These are phyloP conservation scores for Thecamonas trahens DNA, from an alignment of 78 protist species.

Conservation along the genomic window DNA sequence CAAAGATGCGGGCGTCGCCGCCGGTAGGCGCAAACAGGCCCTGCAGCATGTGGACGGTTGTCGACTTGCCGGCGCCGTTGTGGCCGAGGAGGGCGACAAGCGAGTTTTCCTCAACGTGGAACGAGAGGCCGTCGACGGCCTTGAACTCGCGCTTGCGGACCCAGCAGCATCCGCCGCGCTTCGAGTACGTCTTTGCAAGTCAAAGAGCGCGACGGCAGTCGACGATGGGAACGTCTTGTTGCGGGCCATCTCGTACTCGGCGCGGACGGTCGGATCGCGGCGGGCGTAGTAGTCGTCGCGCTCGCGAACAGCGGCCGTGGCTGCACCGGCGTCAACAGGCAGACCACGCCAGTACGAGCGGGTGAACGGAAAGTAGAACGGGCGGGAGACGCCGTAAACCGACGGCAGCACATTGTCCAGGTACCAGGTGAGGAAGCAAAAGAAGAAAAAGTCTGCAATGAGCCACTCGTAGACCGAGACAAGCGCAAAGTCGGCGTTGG, in stretches of 20 bases:
- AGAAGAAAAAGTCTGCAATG: conserved; percentile 32
- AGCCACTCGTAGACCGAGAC: conserved; percentile 17
- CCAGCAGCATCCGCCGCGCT: no score
- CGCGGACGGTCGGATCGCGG: no score
- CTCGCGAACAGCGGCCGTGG: no score
- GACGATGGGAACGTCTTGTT: neutral
- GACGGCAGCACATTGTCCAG: conserved; percentile 45
- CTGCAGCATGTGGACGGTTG: conserved; percentile 52
- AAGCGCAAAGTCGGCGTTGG: conserved; percentile 19
- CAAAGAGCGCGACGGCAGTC: no score
- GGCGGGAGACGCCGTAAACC: no score
- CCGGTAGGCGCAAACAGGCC: conserved; percentile 42
- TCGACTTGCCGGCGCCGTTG: conserved; percentile 84
- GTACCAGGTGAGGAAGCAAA: conserved; percentile 28
- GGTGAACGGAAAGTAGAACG: neutral
- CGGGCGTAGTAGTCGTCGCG: no score
- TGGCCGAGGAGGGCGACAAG: conserved; percentile 59
- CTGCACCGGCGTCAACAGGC: no score
- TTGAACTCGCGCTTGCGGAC: no score
- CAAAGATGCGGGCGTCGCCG: conserved; percentile 25
- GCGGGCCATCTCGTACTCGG: neutral
- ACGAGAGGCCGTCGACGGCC: conserved; percentile 16
- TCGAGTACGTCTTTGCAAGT: no score
- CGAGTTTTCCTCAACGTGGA: neutral
- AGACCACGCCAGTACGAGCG: conserved; percentile 16